Evolutionary conservation across 257 asterid species (phyloP).

Genomic region (Ilex asprella): DNA sequence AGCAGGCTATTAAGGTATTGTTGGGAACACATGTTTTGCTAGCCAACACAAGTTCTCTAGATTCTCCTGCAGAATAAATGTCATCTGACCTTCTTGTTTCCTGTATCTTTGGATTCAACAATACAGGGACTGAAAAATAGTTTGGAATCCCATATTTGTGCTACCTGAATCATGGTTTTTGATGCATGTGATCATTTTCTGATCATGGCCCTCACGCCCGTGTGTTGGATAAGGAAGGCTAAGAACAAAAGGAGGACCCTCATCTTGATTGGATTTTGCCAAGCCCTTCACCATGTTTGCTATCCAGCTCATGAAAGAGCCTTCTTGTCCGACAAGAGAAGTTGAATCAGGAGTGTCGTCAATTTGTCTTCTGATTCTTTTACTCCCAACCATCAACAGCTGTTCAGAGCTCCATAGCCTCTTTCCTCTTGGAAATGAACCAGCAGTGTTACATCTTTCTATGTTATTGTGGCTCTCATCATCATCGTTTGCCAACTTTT

Average conservation of each 20-base stretch:
- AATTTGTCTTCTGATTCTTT: conserved; percentile 35
- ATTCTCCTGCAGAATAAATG: conserved; percentile 17
- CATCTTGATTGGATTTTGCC: conserved; percentile 27
- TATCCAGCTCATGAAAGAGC: conserved; percentile 75
- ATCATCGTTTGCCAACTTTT: conserved; percentile 14
- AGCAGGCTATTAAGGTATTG: conserved; percentile 13
- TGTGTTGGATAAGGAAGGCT: conserved; percentile 19
- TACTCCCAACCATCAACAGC: conserved; percentile 24
- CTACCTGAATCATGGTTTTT: conserved; percentile 22
- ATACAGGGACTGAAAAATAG: conserved; percentile 47
- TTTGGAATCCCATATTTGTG: conserved; percentile 33
- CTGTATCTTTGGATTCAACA: conserved; percentile 15
- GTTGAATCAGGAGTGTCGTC: conserved; percentile 23
- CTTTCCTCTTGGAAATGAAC: conserved; percentile 31
- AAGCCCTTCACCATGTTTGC: conserved; percentile 65
- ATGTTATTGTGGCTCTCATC: conserved; percentile 31
- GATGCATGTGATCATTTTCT: conserved; percentile 11
- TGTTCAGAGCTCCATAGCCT: conserved; percentile 24
- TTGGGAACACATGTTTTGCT: conserved; percentile 11
- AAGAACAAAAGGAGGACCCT: conserved; percentile 21
- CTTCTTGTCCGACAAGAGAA: conserved; percentile 19
- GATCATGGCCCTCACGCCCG: conserved; percentile 13
- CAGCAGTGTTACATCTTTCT: conserved; percentile 65
- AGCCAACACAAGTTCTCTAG: conserved; percentile 13
- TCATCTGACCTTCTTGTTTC: conserved; percentile 20